These are phyloP conservation scores for Paecilomyces dactylethromorphus DNA, from an alignment of 2,329 filamentous ascomycete species.

Conservation along the genomic window DNA sequence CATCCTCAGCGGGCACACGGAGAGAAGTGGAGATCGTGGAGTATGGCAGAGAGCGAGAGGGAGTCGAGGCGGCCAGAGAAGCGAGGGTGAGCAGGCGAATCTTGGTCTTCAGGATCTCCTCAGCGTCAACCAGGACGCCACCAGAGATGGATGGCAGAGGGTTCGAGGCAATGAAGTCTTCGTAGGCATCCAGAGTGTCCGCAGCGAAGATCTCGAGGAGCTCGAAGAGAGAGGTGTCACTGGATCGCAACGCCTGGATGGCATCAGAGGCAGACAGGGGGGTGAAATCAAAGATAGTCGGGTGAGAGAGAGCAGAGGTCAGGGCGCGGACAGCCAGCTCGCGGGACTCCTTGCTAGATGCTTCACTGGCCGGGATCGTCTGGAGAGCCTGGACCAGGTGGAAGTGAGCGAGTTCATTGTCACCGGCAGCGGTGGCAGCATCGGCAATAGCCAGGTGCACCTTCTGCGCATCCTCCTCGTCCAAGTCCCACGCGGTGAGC, in stretches of 20 bases:
- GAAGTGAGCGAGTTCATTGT: conserved; percentile 68
- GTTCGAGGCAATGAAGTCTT: conserved; percentile 73
- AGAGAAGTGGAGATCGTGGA: conserved; percentile 75
- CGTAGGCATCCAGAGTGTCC: conserved; percentile 90
- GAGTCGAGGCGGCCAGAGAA: conserved; percentile 75
- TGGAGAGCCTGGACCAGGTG: conserved; percentile 72
- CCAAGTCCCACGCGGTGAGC: conserved; percentile 76
- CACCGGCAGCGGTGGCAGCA: conserved; percentile 68
- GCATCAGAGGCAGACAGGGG: conserved; percentile 65
- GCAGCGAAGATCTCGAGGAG: conserved; percentile 92
- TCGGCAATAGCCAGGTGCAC: conserved; percentile 79
- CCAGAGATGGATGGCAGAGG: conserved; percentile 60
- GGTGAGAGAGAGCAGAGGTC: conserved; percentile 59
- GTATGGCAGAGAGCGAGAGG: conserved; percentile 84
- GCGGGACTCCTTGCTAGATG: conserved; percentile 48
- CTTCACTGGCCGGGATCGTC: conserved; percentile 59
- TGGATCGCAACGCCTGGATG: conserved; percentile 79
- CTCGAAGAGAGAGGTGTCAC: conserved; percentile 79
- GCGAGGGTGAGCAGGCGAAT: conserved; percentile 93
- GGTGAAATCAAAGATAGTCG: conserved; percentile 65
- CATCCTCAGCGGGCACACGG: conserved; percentile 73
- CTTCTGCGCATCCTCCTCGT: conserved; percentile 75
- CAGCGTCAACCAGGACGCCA: conserved; percentile 70
- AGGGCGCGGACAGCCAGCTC: conserved; percentile 58
- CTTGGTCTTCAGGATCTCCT: conserved; percentile 81